phyloP scores from a whole-genome alignment of 139 green algal species.

The Axilococcus clingmanii region DNA sequence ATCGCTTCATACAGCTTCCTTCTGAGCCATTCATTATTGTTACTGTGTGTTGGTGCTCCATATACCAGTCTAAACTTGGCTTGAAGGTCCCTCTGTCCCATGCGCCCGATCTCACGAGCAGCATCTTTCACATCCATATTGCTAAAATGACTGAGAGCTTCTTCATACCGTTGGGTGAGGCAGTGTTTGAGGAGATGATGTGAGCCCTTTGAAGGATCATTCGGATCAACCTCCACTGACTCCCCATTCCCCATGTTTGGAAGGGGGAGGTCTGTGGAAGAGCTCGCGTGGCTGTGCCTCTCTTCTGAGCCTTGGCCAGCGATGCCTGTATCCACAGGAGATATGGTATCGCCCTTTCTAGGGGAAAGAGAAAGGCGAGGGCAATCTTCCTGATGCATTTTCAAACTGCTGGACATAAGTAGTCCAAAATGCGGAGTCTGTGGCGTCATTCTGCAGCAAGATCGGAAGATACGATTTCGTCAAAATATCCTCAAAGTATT shows the following conservation, averaged over 20 bases:
- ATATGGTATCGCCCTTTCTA: too few species aligned
- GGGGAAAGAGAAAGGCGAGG: too few species aligned
- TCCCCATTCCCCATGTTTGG: conserved; percentile 2
- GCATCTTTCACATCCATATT: conserved; percentile 27
- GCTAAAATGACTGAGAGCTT: conserved; percentile 26
- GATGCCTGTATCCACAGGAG: too few species aligned
- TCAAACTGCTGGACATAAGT: too few species aligned
- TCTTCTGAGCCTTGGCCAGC: too few species aligned
- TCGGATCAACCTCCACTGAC: conserved; percentile 2
- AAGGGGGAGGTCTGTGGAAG: too few species aligned
- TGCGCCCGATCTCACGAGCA: conserved; percentile 24
- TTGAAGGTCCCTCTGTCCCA: conserved; percentile 39
- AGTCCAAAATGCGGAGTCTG: too few species aligned
- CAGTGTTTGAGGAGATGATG: conserved; percentile 39
- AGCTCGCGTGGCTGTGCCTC: too few species aligned
- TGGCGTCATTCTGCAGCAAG: too few species aligned
- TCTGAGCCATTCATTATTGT: conserved; percentile 41
- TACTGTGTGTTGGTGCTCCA: conserved; percentile 23
- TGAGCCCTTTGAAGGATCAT: conserved; percentile 6
- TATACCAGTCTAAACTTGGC: conserved; percentile 34
- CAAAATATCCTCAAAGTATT: too few species aligned
- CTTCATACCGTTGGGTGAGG: conserved; percentile 15
- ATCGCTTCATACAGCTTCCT: conserved; percentile 37
- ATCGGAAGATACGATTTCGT: too few species aligned
- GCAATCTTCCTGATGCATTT: too few species aligned